Evolutionary conservation across 768 basidiomycete genomes (phyloP).

Genomic region (Leucosporidium scottii): DNA sequence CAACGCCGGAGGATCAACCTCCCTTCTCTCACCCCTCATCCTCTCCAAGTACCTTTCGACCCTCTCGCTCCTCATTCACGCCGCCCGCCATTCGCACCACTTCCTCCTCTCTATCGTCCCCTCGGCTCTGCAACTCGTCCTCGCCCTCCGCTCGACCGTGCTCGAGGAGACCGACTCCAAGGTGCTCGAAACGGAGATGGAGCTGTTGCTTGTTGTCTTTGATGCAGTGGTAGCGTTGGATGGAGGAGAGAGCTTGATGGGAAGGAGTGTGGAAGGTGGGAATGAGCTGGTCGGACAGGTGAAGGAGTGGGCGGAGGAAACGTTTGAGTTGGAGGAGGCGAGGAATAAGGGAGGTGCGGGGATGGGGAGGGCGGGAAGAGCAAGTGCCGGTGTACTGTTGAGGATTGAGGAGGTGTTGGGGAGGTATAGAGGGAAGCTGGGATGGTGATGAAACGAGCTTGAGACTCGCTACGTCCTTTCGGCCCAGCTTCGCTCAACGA

Average conservation of each 20-base stretch:
- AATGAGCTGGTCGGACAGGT: slow-evolving; percentile 56
- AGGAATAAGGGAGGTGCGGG: slow-evolving; percentile 45
- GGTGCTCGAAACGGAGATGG: slow-evolving; percentile 66
- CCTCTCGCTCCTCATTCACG: slow-evolving; percentile 70
- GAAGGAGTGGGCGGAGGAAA: slow-evolving; percentile 47
- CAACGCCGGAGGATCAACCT: slow-evolving; percentile 67
- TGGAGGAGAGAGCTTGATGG: slow-evolving; percentile 61
- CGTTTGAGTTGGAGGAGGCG: slow-evolving; percentile 23
- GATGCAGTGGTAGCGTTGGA: slow-evolving; percentile 71
- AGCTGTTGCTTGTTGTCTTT: slow-evolving; percentile 66
- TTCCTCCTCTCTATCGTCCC: slow-evolving; percentile 78
- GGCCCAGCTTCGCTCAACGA: too few relatives aligned
- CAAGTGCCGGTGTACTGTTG: slow-evolving; percentile 70
- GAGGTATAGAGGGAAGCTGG: slow-evolving; percentile 62
- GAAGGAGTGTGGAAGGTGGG: slow-evolving; percentile 56
- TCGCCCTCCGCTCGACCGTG: slow-evolving; percentile 55
- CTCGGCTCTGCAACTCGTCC: slow-evolving; percentile 70
- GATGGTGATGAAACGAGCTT: slow-evolving; percentile 16
- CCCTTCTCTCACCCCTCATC: slow-evolving; percentile 70
- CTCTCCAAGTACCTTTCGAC: slow-evolving; percentile 70
- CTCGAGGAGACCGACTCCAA: slow-evolving; percentile 56
- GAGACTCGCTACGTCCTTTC: too few relatives aligned
- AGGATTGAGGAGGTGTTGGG: slow-evolving; percentile 67
- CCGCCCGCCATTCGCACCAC: slow-evolving; percentile 67
- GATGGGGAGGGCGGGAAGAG: slow-evolving; percentile 54